phyloP scores from a whole-genome alignment of 148 eudicot species.

The Pharnaceum exiguum region DNA sequence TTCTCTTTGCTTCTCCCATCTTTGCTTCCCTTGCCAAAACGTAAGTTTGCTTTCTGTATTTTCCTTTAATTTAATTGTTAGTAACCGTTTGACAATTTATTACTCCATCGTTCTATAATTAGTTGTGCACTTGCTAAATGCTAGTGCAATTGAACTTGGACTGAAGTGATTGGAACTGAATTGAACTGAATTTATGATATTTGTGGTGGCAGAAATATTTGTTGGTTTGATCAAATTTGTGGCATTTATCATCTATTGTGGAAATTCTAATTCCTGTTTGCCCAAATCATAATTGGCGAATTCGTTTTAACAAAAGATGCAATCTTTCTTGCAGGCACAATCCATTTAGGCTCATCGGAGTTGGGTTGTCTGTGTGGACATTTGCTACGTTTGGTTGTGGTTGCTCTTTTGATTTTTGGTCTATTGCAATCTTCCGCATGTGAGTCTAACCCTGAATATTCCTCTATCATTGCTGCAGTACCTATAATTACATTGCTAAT shows the following conservation, averaged over 20 bases:
- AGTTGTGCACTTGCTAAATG: too few relatives aligned
- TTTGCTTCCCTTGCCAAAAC: constrained; percentile 76
- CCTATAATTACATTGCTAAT: background rate
- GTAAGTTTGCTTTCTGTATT: constrained; percentile 26
- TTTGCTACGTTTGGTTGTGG: constrained; percentile 80
- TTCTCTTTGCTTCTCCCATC: constrained; percentile 78
- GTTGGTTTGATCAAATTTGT: too few relatives aligned
- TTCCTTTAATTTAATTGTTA: background rate
- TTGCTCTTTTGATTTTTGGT: constrained; percentile 67
- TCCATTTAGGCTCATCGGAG: constrained; percentile 94
- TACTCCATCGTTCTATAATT: too few relatives aligned
- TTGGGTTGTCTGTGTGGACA: constrained; percentile 84
- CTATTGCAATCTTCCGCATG: constrained; percentile 72
- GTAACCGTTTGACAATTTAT: too few relatives aligned
- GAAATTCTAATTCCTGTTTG: too few relatives aligned
- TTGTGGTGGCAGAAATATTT: too few relatives aligned
- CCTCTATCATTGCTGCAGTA: background rate
- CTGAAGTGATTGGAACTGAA: too few relatives aligned
- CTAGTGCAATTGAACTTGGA: too few relatives aligned
- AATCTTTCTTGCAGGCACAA: constrained; percentile 49
- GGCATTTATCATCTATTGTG: too few relatives aligned
- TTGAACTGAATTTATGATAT: too few relatives aligned
- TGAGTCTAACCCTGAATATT: constrained; percentile 27
- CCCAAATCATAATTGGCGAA: too few relatives aligned
- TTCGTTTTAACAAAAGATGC: too few relatives aligned